phyloP scores from a whole-genome alignment of 2,329 filamentous ascomycete species.

The Fusarium devonianum region DNA sequence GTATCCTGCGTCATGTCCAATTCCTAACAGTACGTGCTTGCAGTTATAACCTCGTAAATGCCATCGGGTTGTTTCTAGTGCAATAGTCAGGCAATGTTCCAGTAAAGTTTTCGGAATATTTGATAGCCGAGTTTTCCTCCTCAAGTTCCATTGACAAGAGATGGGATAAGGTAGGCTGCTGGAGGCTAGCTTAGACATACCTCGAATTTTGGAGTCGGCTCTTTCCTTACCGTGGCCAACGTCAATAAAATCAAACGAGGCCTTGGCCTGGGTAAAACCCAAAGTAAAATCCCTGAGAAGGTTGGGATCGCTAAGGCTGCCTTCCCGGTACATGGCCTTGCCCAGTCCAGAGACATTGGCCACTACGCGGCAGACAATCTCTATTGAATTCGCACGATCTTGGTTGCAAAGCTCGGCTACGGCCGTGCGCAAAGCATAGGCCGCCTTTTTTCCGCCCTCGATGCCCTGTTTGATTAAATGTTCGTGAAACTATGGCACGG shows the following conservation, averaged over 20 bases:
- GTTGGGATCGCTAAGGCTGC: constrained; percentile 52
- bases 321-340: constrained; percentile 58
- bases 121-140: constrained; percentile 17
- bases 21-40: constrained; percentile 66
- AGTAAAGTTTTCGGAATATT: no score
- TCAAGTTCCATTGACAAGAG: not conserved
- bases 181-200: constrained; percentile 46
- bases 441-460: constrained; percentile 62
- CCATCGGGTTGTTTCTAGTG: constrained; percentile 63
- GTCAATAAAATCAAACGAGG: constrained; percentile 70
- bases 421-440: constrained; percentile 56
- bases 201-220: constrained; percentile 67
- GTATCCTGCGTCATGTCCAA: constrained; percentile 68
- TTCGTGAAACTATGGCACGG: constrained; percentile 61
- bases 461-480: constrained; percentile 61
- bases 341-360: constrained; percentile 61
- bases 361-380: constrained; percentile 64
- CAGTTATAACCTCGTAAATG: constrained; percentile 68
- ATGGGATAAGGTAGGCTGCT: not conserved
- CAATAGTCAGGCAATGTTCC: no score
- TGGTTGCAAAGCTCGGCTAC: constrained; percentile 55
- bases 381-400: constrained; percentile 54
- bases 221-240: constrained; percentile 66
- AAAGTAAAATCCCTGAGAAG: constrained; percentile 63
- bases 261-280: constrained; percentile 66